Percentiles rank a stretch among this genome's conserved stretches.
Conservation (phyloP, 495 filamentous ascomycete genomes). For the Penicillium cosmopolitanum region DNA sequence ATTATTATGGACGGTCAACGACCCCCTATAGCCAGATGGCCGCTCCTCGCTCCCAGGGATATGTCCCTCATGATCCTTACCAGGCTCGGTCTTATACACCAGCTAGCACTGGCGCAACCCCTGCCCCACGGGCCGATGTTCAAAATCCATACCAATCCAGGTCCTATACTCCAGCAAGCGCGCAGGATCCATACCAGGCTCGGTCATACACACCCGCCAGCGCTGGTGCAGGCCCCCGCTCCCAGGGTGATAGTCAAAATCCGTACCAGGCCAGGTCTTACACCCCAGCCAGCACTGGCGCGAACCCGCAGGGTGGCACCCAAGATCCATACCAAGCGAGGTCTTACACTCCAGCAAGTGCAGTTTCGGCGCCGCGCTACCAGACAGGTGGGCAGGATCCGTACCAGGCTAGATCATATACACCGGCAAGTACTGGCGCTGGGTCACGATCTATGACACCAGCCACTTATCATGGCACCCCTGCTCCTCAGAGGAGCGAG, state of each 20-base stretch:
- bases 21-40: not conserved
- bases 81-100: constrained; percentile 4
- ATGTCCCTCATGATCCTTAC: constrained; percentile 11
- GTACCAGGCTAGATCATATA: constrained; percentile 19
- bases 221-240: not conserved
- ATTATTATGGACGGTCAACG: not conserved
- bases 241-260: not conserved
- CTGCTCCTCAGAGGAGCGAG: constrained; percentile 14
- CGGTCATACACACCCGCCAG: constrained; percentile 3
- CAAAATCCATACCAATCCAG: constrained; percentile 10
- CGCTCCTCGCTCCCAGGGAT: constrained; percentile 2
- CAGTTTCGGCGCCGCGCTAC: not conserved
- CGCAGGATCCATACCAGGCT: constrained; percentile 10
- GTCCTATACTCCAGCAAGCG: constrained; percentile 12
- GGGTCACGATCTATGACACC: constrained; percentile 27
- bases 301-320: not conserved
- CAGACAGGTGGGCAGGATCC: constrained; percentile 8
- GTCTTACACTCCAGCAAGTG: constrained; percentile 13
- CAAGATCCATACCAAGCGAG: constrained; percentile 9
- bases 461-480: constrained; percentile 24
- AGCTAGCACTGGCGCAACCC: constrained; percentile 2
- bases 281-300: constrained; percentile 9
- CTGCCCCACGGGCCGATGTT: not conserved
- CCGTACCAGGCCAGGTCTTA: constrained; percentile 15
- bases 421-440: constrained; percentile 7